Base-by-base conservation (phyloP, 352 stramenopile genomes). In the Pythium phragmiticola region DNA sequence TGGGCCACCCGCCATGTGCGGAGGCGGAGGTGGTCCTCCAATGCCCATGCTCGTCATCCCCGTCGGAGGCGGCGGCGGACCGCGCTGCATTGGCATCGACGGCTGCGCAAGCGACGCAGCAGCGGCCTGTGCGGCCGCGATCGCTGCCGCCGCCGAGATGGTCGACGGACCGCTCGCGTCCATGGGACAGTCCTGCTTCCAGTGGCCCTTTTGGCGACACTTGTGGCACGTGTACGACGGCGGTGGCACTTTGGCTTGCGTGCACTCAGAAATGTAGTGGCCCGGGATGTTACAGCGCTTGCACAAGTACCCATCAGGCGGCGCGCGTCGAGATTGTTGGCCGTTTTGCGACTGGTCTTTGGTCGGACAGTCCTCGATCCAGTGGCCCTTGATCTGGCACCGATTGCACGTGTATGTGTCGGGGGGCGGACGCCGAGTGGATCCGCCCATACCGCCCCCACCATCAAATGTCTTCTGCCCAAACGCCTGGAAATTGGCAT, bases 321-420 rank as follows among this genome's bases (percentile, higher is more conserved):
- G 86, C 33, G 85, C 63, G n/a, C 76, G 77, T 23, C 66, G 64
- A 46, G 52, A 65, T 5, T 52, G 37, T 33, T 65, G 65, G 17
- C 72, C 72, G n/a, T 71, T 77, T 37, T 81, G 77, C 17, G 52
- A 64, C 57, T 92, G 82, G 69, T 93, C 84, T 69, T 92, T 93
- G 9, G 82, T 92, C 42, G 86, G 86, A 61, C 86, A 95, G 59
- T 95, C 86, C 47, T 95, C 84, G 50, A 95, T 95, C 86, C 86
- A 95, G 50, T 95, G 86, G 46, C 84, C 84, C 62, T 93, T 93
- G 19, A 79, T 91, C 43, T 84, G 79, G 55, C 86, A 95, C 19
- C 86, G 86, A 50, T 95, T 95, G 78, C 86, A 95, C 21, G 84
- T 95, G 75, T 95, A 95, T 57, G 82, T 89, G 23, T 95, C 86